Conservation (phyloP, 1,139 yeast species). For the Eremothecium gossypii region DNA sequence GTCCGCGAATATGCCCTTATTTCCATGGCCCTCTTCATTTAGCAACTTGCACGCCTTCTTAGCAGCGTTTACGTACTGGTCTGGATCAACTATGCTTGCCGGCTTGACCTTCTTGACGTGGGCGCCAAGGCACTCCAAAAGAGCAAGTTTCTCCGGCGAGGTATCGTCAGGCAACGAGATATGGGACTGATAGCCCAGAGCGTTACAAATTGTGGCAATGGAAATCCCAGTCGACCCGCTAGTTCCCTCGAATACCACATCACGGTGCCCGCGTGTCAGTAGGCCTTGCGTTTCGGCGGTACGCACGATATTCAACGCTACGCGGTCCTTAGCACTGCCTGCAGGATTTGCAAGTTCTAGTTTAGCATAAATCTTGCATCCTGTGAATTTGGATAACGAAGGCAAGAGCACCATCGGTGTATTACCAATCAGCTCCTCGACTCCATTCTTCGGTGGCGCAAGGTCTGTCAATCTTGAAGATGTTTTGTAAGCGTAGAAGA, state of each 20-base stretch:
- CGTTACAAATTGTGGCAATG: conserved; percentile 76
- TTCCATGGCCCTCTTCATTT: conserved; percentile 32
- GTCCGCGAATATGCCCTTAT: conserved; percentile 76
- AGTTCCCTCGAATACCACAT: conserved; percentile 75
- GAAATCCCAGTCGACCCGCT: conserved; percentile 95
- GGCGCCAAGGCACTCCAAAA: conserved; percentile 72
- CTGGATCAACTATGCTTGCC: conserved; percentile 88
- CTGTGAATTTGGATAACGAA: conserved; percentile 66
- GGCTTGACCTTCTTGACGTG: conserved; percentile 83
- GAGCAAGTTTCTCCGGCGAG: conserved; percentile 65
- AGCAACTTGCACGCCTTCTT: conserved; percentile 51
- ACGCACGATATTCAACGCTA: conserved; percentile 73
- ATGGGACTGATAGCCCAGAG: conserved; percentile 82
- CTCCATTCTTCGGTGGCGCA: conserved; percentile 30
- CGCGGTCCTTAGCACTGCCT: conserved; percentile 92
- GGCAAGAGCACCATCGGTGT: conserved; percentile 77
- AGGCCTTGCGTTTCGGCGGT: conserved; percentile 55
- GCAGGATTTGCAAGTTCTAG: conserved; percentile 83
- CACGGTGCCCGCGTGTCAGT: conserved; percentile 44
- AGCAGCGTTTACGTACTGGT: conserved; percentile 88
- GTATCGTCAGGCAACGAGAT: conserved; percentile 96
- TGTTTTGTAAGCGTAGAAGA: conserved; percentile 8
- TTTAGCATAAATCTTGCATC: conserved; percentile 80
- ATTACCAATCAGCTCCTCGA: conserved; percentile 70
- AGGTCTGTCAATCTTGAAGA: conserved; percentile 7